Percentiles rank a stretch among this genome's conserved stretches.
phyloP scores from a whole-genome alignment of 345 rosid genomes.

The Melastoma malabathricum region DNA sequence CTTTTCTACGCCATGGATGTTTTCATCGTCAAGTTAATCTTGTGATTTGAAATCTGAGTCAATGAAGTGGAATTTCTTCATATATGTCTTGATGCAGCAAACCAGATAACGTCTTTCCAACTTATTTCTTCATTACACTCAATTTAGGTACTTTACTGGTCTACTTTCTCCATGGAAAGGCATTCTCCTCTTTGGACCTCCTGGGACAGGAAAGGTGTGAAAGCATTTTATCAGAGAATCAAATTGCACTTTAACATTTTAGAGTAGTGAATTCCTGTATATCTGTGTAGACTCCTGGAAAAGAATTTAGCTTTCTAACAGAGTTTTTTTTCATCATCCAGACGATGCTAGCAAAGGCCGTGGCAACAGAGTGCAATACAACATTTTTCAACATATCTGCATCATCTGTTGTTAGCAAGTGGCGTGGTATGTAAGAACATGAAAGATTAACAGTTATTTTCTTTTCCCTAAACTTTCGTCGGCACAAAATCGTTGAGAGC shows the following conservation, averaged over 20 bases:
- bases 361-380: conserved; percentile 96
- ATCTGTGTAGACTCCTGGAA: not conserved
- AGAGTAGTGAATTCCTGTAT: not conserved
- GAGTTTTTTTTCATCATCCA: conserved; percentile 19
- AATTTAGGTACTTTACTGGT: conserved; percentile 79
- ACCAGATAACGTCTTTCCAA: no score
- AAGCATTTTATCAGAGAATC: conserved; percentile 4
- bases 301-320: conserved; percentile 1
- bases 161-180: conserved; percentile 99
- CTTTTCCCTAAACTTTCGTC: no score
- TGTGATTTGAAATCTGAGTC: not conserved
- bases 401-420: conserved; percentile 96
- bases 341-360: conserved; percentile 99
- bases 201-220: conserved; percentile 94
- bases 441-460: no score
- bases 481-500: no score
- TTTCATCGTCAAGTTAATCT: no score
- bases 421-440: conserved; percentile 57
- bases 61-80: not conserved
- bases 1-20: not conserved
- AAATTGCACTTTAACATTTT: no score
- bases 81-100: not conserved
- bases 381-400: conserved; percentile 97
- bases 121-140: not conserved
- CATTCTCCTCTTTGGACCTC: conserved; percentile 96